Base-by-base conservation (phyloP, 495 filamentous ascomycete genomes). In the Podospora fimiseda region DNA sequence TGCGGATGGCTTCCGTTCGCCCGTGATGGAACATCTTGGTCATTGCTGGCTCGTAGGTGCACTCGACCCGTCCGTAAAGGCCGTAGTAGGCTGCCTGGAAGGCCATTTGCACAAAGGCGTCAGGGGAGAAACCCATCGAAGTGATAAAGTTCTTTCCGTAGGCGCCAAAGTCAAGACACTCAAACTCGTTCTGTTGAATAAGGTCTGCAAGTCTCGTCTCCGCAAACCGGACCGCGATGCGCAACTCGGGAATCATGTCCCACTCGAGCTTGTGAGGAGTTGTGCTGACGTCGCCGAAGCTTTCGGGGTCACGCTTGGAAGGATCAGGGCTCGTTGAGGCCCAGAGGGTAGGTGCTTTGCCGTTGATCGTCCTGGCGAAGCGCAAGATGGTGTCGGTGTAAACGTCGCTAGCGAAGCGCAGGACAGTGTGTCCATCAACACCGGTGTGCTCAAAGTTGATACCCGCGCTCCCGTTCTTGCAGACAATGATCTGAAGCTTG, bases 391-490 rank as follows among this genome's bases (percentile, higher is more conserved):
- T 98, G 70, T 98, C 94, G 0, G 93, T 97, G 70, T 97, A 98
- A 41, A 98, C 74, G 64, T 98, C 93, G 56, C 87, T 93, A 30
- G 94, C 93, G 63, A 98, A 95, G 14, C 93, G 87, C 43, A 98
- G 77, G 3, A 98, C 94, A 1, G 93, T 98, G 64, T 98, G 93
- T 13, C 93, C 93, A 64, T 98, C 93, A 5, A 98, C 93, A 58
- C 94, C 94, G 0, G 93, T 98, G 66, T 98, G 93, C 66, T 98
- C 93, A 57, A 97, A 96, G 69, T 98, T 98, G 81, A 98, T 97
- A 22, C 93, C 93, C 0, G 93, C 93, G 55, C 87, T 93, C 9
- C 93, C 93, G 70, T 96, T 98, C 74, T 95, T 94, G 78, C 94
- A 97, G 37, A 98, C 93, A 50, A 98, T 98, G 55, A 98, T 97